Evolutionary conservation across 768 basidiomycete genomes (phyloP), one percentile per base, ranked within the genome.

Genomic region (Fibroporia radiculosa): DNA sequence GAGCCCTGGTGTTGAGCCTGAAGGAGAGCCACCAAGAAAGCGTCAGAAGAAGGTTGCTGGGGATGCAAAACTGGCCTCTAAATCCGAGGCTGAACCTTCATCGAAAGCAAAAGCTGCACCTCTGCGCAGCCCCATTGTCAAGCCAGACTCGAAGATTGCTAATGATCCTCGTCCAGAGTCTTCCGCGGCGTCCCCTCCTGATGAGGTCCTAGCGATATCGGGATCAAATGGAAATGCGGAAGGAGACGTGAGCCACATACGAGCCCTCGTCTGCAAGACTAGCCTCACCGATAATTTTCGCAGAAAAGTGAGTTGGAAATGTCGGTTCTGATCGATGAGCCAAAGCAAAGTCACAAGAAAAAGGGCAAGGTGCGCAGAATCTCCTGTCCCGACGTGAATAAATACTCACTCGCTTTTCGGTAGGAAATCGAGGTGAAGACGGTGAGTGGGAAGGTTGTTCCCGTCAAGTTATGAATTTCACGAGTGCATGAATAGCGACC

Each of bases 301-400:
- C 36, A 57, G 56, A 66, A 72, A 51, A 78, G 76, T 55, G 79
- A 78, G 29, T 77, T 80, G 4, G 80, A 81, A 44, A 54, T 81
- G 24, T 80, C 81, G 4, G 72, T 73, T 5, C 66, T 84, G 13
- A 64, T 75, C 20, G 80, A 82, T 48, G 79, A 81, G 26, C 71
- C 71, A 6, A 77, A 77, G 50, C 64, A 58, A 49, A 68, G 62
- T 27, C 63, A 59, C 32, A 71, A 68, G 49, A 48, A 48, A 25
- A 71, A 69, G 48, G 60, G 11, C 68, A 52, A 48, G 49, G 48
- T 16, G 25, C n/a, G n/a, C n/a, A n/a, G n/a, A n/a, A n/a, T n/a
- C n/a, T n/a, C n/a, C n/a, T n/a, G n/a, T n/a, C n/a, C n/a, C n/a
- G n/a, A n/a, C n/a, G n/a, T n/a, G n/a, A n/a, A n/a, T n/a, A n/a